These are phyloP conservation scores for Yamadazyma songkhlaensis DNA, from an alignment of 1,139 yeast species.

Conservation along the genomic window DNA sequence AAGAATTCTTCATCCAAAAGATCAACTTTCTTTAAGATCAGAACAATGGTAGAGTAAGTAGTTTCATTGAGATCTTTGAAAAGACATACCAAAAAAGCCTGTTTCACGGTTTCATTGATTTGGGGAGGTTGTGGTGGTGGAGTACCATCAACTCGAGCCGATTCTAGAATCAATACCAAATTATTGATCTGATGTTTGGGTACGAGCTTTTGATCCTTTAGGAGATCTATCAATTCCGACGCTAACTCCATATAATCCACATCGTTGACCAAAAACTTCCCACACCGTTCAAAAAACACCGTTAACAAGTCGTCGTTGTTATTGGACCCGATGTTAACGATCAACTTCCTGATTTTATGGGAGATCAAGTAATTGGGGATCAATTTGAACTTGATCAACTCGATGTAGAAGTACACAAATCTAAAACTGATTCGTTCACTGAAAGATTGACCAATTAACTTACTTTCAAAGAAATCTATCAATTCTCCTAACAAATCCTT, in stretches of 20 bases:
- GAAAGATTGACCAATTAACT: slow-evolving; percentile 58
- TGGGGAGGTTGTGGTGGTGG: too few relatives aligned
- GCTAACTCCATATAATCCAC: slow-evolving; percentile 60
- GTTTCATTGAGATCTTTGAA: slow-evolving; percentile 40
- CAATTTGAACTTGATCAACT: slow-evolving; percentile 72
- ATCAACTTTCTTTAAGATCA: slow-evolving; percentile 44
- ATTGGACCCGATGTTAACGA: slow-evolving; percentile 43
- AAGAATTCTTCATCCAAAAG: too few relatives aligned
- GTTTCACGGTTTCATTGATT: too few relatives aligned
- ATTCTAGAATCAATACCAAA: slow-evolving; percentile 58
- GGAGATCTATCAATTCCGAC: slow-evolving; percentile 58
- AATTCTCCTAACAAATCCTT: slow-evolving; percentile 57
- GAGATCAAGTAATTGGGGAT: slow-evolving; percentile 71
- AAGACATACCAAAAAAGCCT: too few relatives aligned
- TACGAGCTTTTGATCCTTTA: slow-evolving; percentile 54
- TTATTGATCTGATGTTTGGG: slow-evolving; percentile 59
- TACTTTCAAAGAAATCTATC: slow-evolving; percentile 53
- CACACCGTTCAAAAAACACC: slow-evolving; percentile 71
- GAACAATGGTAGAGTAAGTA: slow-evolving; percentile 33
- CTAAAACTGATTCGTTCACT: slow-evolving; percentile 51
- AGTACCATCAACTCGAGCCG: slow-evolving; percentile 35
- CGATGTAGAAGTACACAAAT: slow-evolving; percentile 65
- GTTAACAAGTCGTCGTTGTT: slow-evolving; percentile 66
- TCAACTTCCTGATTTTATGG: slow-evolving; percentile 62
- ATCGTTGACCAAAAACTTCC: slow-evolving; percentile 62